Evolutionary conservation across 139 green algal genomes (phyloP).

Genomic region (Yamagishiella unicocca): DNA sequence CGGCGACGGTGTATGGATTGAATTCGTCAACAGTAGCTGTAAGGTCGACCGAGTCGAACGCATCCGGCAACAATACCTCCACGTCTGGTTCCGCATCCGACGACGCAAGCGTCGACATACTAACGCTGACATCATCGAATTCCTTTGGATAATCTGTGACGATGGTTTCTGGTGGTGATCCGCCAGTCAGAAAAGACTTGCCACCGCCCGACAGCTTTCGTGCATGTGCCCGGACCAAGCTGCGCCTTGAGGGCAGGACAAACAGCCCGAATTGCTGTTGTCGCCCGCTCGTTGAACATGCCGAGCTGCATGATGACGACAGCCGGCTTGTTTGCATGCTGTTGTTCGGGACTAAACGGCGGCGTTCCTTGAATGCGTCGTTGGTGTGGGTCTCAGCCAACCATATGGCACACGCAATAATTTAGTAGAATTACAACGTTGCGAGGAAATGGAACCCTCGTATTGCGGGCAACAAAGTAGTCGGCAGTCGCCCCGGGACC

Average conservation of each 20-base stretch:
- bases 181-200: not conserved
- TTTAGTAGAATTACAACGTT: too few relatives aligned
- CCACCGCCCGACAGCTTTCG: not conserved
- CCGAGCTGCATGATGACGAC: conserved; percentile 8
- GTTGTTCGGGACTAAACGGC: not conserved
- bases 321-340: conserved; percentile 14
- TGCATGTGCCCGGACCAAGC: not conserved
- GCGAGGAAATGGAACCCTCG: too few relatives aligned
- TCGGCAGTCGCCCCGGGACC: too few relatives aligned
- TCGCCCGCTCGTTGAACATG: conserved; percentile 28
- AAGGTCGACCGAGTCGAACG: not conserved
- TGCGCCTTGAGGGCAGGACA: not conserved
- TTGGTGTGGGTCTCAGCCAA: too few relatives aligned
- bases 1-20: conserved; percentile 53
- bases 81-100: conserved; percentile 26
- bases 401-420: too few relatives aligned
- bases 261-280: not conserved
- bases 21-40: conserved; percentile 42
- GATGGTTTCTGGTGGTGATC: not conserved
- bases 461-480: too few relatives aligned
- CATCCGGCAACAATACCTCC: conserved; percentile 13
- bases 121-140: conserved; percentile 1
- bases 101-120: conserved; percentile 9
- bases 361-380: too few relatives aligned
- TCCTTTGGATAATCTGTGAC: conserved; percentile 29